phyloP scores from a whole-genome alignment of 2,329 filamentous ascomycete species.

The Aureobasidium sp. region DNA sequence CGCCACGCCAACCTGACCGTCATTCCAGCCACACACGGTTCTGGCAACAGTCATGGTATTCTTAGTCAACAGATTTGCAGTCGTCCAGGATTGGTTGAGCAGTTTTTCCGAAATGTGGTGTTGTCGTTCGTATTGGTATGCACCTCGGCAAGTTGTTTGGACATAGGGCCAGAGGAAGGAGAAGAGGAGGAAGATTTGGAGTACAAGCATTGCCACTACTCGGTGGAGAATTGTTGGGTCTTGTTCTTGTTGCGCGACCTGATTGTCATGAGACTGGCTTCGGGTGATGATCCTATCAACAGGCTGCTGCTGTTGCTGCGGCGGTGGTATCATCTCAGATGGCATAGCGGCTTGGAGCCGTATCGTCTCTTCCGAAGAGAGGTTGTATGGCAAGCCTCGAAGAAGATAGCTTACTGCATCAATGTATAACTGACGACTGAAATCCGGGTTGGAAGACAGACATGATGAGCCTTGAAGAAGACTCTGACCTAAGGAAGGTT shows the following conservation, averaged over 20 bases:
- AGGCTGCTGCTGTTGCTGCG: neutral
- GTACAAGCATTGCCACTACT: constrained; percentile 48
- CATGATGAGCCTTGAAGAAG: constrained; percentile 42
- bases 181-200: constrained; percentile 53
- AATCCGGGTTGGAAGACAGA: constrained; percentile 31
- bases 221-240: constrained; percentile 51
- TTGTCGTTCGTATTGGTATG: constrained; percentile 58
- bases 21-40: constrained; percentile 53
- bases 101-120: constrained; percentile 58
- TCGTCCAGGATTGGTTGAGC: constrained; percentile 45
- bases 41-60: constrained; percentile 47
- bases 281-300: neutral
- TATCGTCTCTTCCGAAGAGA: constrained; percentile 49
- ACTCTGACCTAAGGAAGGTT: constrained; percentile 35
- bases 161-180: constrained; percentile 58
- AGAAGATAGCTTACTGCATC: constrained; percentile 58
- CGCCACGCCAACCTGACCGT: constrained; percentile 56
- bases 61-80: constrained; percentile 49
- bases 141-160: constrained; percentile 45
- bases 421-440: constrained; percentile 57
- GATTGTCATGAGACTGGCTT: neutral
- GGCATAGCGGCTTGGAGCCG: constrained; percentile 49
- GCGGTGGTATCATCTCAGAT: constrained; percentile 20
- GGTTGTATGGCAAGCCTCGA: constrained; percentile 53
- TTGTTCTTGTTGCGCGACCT: neutral